phyloP scores from a whole-genome alignment of 169 alveolate genomes.

The Eimeria necatrix region DNA sequence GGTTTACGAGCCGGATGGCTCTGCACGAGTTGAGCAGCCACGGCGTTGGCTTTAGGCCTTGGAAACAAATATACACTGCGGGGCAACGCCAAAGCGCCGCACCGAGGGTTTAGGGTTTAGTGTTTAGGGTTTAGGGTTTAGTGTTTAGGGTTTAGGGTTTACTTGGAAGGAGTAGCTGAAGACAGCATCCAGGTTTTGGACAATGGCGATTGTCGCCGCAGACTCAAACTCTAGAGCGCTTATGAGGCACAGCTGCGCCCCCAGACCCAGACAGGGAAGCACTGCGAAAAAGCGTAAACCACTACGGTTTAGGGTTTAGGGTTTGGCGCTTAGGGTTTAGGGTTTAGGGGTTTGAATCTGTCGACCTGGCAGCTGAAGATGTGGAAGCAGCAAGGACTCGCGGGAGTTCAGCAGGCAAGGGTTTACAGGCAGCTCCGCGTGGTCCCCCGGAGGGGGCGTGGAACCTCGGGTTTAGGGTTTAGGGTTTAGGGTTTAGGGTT shows the following conservation, averaged over 20 bases:
- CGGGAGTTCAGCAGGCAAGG: no score
- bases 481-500: background rate
- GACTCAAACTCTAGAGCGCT: constrained; percentile 44
- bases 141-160: constrained; percentile 18
- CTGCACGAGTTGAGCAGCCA: background rate
- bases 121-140: background rate
- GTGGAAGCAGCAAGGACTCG: no score
- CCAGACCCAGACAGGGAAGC: constrained; percentile 44
- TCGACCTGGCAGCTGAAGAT: background rate
- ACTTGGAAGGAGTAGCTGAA: constrained; percentile 65
- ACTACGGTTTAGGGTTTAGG: background rate
- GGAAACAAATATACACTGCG: background rate
- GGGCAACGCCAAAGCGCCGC: no score
- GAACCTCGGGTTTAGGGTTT: background rate
- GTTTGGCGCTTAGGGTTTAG: background rate
- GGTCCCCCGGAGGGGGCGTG: no score
- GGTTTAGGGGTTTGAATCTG: background rate
- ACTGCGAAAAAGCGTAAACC: background rate
- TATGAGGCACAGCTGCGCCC: constrained; percentile 70
- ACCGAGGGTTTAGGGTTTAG: background rate
- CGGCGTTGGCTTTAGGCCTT: background rate
- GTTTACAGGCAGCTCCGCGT: no score
- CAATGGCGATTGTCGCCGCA: constrained; percentile 55
- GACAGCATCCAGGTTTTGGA: constrained; percentile 63
- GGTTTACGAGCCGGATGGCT: no score